These are phyloP conservation scores for Tricladium varicosporioides DNA, from an alignment of 2,329 filamentous ascomycete species.

Conservation along the genomic window DNA sequence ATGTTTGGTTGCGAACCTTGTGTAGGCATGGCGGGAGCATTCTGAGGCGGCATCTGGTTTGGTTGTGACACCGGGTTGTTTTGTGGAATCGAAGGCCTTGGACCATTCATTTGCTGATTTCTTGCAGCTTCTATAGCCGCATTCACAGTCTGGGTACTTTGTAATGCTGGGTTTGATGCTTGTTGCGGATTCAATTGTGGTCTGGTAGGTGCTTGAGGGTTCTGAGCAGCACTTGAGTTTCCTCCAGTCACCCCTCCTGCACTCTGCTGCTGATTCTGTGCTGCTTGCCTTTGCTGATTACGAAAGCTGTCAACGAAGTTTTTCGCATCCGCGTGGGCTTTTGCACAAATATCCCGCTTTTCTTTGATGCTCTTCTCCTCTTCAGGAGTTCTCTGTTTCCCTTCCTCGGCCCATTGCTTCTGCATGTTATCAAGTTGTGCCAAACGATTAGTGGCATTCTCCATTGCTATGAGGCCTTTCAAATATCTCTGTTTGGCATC, in stretches of 20 bases:
- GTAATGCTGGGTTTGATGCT: slow-evolving; percentile 28
- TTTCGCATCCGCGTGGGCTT: slow-evolving; percentile 45
- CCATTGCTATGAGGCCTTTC: slow-evolving; percentile 49
- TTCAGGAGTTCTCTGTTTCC: slow-evolving; percentile 45
- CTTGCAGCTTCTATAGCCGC: slow-evolving; percentile 35
- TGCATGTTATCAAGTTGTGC: slow-evolving; percentile 42
- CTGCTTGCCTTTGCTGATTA: slow-evolving; percentile 33
- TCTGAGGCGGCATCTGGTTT: slow-evolving; percentile 20
- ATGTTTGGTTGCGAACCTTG: slow-evolving; percentile 20
- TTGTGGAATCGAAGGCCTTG: slow-evolving; percentile 26
- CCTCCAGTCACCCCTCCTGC: slow-evolving; percentile 13
- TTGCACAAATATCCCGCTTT: slow-evolving; percentile 44
- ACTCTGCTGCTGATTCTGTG: slow-evolving; percentile 25
- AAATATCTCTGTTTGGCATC: slow-evolving; percentile 48
- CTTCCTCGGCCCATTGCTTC: slow-evolving; percentile 43
- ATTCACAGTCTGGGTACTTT: slow-evolving; percentile 34
- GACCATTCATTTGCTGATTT: slow-evolving; percentile 33
- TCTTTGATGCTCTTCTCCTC: slow-evolving; percentile 46
- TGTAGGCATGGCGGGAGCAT: slow-evolving; percentile 22
- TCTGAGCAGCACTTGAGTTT: slow-evolving; percentile 12
- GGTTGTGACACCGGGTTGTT: slow-evolving; percentile 21
- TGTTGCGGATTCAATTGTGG: slow-evolving; percentile 30
- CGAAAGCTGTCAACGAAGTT: slow-evolving; percentile 48
- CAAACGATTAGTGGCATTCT: slow-evolving; percentile 42
- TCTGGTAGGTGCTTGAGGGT: slow-evolving; percentile 23